Evolutionary conservation across 2,329 filamentous ascomycete species (phyloP), one percentile per base, ranked within the genome.

Genomic region (Ascochyta viciae-villosae): DNA sequence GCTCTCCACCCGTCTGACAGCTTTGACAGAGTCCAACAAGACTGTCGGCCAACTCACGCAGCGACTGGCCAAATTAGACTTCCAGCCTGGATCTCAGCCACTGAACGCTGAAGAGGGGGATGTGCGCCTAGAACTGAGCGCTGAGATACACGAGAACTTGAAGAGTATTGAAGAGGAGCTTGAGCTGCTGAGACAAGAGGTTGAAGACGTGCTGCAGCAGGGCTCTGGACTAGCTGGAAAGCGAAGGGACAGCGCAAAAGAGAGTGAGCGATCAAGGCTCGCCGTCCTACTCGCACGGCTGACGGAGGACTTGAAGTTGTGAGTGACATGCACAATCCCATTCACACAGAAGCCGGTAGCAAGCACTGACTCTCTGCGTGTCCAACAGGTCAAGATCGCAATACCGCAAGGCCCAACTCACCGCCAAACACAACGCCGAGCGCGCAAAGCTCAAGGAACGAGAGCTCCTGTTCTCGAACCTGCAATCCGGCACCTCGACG

Each of bases 111-210:
- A 90, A 84, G 81, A 89, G 82, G 77, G 88, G 80, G 83, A 86
- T 60, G 81, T 82, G 6, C 86, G 89, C 52, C 75, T 88, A 19
- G 92, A 96, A 76, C 84, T 97, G 31, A 86, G 87, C 62, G 82
- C 85, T 22, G 92, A 97, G 74, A 96, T 97, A 61, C 87, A 89
- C 63, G 87, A 91, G 68, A 84, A 85, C 16, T 77, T 97, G 58
- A 89, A 91, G 65, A 88, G 90, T 54, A 85, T 90, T 45, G 88
- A 96, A 66, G 91, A 96, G 60, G 91, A 96, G 56, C 84, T 95
- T 62, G 93, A 96, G 74, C 76, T 95, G 16, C 72, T 97, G 31
- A 82, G 81, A 43, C 91, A 95, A 71, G 92, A 96, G 68, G 83
- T 91, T 26, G 85, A 89, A 58, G 91, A 91, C 66, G 77, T 92